These are phyloP conservation scores for Areca catechu DNA, from an alignment of 176 grass and related monocot genomes.

Conservation along the genomic window DNA sequence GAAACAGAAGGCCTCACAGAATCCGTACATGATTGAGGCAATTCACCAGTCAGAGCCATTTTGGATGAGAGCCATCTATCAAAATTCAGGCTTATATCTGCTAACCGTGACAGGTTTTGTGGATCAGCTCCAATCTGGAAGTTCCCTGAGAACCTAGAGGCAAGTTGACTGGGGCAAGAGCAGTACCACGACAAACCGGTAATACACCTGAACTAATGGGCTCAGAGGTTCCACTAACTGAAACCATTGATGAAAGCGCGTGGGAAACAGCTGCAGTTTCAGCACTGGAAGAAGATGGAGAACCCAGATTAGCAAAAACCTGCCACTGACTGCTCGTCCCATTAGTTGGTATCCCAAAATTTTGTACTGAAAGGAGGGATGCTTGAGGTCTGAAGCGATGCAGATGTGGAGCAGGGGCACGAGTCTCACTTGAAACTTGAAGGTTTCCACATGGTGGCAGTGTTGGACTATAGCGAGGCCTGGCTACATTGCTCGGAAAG, in stretches of 20 bases:
- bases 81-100: not conserved
- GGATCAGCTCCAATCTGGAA: not conserved
- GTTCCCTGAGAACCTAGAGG: not conserved
- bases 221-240: not conserved
- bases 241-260: not conserved
- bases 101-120: not conserved
- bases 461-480: slow-evolving; percentile 18
- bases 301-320: slow-evolving; percentile 12
- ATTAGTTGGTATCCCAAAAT: slow-evolving; percentile 8
- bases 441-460: slow-evolving; percentile 24
- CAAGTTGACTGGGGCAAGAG: not conserved
- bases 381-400: slow-evolving; percentile 27
- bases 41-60: not conserved
- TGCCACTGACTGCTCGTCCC: slow-evolving; percentile 17
- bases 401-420: slow-evolving; percentile 68
- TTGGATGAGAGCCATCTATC: not conserved
- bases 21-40: not conserved
- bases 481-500: slow-evolving; percentile 16
- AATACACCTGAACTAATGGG: not conserved
- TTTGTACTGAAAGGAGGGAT: slow-evolving; percentile 12
- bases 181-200: slow-evolving; percentile 1
- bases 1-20: not conserved
- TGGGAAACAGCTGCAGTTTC: slow-evolving; percentile 5
- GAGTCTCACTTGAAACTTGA: slow-evolving; percentile 34
- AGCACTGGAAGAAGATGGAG: not conserved